Base-by-base conservation (phyloP, 257 asterid species). In the Capsicum pubescens region DNA sequence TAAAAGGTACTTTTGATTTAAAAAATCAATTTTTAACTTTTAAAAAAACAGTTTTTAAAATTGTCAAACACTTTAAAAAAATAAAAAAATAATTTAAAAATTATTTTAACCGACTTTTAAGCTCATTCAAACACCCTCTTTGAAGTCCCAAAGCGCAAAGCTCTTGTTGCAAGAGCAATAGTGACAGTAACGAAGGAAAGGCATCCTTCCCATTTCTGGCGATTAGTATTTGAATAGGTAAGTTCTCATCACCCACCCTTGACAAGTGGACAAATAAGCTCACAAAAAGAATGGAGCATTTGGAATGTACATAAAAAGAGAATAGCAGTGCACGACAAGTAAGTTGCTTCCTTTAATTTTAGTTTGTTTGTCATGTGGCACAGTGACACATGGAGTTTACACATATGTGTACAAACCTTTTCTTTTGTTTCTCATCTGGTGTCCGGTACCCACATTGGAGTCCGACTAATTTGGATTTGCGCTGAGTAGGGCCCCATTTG, bases 291-390 rank as follows among this genome's bases (percentile, higher is more conserved):
- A 71, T 10, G 39, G 3, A 71, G 58, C 79, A 71, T n/a, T 71
- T n/a, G 79, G 58, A 17, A 46, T 32, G 58, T n/a, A 46, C n/a
- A 46, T 11, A 63, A 13, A 42, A 46, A 71, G 16, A 71, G 58
- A 46, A 46, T 71, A 11, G 13, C n/a, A 46, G 67, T n/a, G 8
- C 12, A 67, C 92, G 79, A 58, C 10, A 71, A 71, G 58, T 46
- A 71, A 71, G 58, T 46, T n/a, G n/a, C 58, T 46, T n/a, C 79
- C 79, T 71, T 46, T 46, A 46, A 46, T 44, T 69, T 17, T 71
- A 46, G 79, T 46, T 71, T 9, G 58, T 46, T 48, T 50, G 58
- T 71, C 79, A 71, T n/a, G 79, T n/a, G 58, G 11, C 67, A 60
- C 67, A 10, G 3, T 44, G 58, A 19, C 10, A 5, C n/a, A 46